A percentile compares a stretch with the other conserved stretches of the same genome.
Conservation (phyloP, 306 rosid genomes). For the Ceratonia siliqua region DNA sequence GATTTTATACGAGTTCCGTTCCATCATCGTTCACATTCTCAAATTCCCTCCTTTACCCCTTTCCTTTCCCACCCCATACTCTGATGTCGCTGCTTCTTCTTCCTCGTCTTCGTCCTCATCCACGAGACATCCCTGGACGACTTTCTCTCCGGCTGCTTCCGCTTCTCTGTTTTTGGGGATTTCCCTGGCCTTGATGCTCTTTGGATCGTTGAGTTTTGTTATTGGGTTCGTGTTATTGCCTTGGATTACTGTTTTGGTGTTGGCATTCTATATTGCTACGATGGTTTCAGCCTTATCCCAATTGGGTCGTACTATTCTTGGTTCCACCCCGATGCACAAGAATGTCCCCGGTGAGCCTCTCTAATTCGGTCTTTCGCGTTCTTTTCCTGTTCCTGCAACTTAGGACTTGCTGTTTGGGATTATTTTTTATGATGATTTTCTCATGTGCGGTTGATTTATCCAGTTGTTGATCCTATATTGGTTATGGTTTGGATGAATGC, state of each 20-base stretch:
- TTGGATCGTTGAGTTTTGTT: conserved; percentile 37
- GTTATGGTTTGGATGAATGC: not conserved
- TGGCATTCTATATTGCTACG: conserved; percentile 37
- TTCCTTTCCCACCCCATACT: not conserved
- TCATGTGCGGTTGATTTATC: not conserved
- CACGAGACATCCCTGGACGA: conserved; percentile 22
- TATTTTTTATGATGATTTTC: not conserved
- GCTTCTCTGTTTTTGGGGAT: conserved; percentile 54
- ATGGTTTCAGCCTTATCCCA: conserved; percentile 28
- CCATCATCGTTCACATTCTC: conserved; percentile 42
- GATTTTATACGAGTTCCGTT: conserved; percentile 37
- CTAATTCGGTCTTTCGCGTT: not conserved
- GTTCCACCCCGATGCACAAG: not conserved
- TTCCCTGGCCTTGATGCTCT: conserved; percentile 45
- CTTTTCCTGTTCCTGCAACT: not conserved
- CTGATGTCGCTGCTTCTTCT: not conserved
- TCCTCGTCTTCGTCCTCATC: not conserved
- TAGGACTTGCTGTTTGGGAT: not conserved
- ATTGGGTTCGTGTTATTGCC: conserved; percentile 45
- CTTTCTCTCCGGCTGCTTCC: conserved; percentile 36
- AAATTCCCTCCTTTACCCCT: conserved; percentile 34
- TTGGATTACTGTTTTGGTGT: conserved; percentile 31
- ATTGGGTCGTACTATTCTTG: conserved; percentile 32
- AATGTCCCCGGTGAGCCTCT: conserved; percentile 15
- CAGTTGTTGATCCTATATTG: no score